Conservation (phyloP, 176 grass and related monocot genomes). For the Stipa capillata region DNA sequence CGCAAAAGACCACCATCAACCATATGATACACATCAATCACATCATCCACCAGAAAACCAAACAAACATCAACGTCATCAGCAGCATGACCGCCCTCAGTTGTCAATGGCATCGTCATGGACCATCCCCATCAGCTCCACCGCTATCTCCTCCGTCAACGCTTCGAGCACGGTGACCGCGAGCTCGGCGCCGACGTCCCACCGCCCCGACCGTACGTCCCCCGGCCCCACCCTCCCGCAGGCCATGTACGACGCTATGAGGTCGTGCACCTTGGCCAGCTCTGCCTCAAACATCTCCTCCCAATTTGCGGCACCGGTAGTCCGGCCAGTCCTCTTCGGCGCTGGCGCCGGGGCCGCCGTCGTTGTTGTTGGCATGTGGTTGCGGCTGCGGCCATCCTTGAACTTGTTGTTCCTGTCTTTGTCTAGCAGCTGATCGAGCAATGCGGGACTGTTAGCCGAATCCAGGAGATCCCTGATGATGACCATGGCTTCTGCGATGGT, state of each 20-base stretch:
- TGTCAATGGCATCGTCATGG: not conserved
- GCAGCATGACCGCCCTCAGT: not conserved
- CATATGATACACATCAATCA: too few species aligned
- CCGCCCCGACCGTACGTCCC: too few species aligned
- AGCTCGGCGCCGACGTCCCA: not conserved
- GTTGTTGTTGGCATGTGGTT: too few species aligned
- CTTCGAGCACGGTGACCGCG: conserved; percentile 19
- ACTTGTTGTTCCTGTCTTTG: too few species aligned
- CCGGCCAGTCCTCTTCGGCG: not conserved
- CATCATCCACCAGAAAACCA: too few species aligned
- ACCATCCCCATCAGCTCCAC: conserved; percentile 10
- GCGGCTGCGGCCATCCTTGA: not conserved
- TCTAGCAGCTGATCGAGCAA: not conserved
- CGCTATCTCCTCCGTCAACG: conserved; percentile 24
- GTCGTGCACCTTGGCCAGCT: too few species aligned
- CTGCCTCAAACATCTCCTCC: not conserved
- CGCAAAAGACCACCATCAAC: too few species aligned
- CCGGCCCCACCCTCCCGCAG: not conserved
- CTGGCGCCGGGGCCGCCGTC: too few species aligned
- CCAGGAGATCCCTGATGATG: conserved; percentile 13
- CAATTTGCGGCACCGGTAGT: not conserved
- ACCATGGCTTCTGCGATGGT: conserved; percentile 9
- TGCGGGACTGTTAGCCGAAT: not conserved
- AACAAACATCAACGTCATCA: too few species aligned
- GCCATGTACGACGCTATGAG: not conserved